A percentile compares a stretch with the other conserved stretches of the same genome.
Evolutionary conservation across 2,329 filamentous ascomycete species (phyloP).

Genomic region (Botrytis sinoallii): DNA sequence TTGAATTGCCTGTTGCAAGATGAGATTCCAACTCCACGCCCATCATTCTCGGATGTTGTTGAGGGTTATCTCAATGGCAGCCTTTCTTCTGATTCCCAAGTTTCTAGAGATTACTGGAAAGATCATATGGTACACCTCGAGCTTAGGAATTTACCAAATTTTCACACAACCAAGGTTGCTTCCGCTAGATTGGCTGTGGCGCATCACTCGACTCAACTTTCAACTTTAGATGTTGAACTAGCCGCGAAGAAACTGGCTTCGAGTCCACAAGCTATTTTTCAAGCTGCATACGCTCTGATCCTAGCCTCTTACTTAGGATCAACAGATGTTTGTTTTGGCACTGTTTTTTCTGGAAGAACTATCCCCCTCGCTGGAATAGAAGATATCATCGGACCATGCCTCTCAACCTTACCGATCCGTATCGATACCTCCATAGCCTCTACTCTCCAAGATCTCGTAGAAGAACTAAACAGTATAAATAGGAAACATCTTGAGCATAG

Average conservation of each 20-base stretch:
- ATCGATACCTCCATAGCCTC: conserved; percentile 52
- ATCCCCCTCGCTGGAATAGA: conserved; percentile 70
- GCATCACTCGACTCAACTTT: conserved; percentile 37
- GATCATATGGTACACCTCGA: conserved; percentile 58
- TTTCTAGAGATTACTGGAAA: conserved; percentile 65
- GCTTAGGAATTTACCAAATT: conserved; percentile 55
- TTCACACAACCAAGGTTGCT: conserved; percentile 43
- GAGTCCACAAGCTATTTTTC: conserved; percentile 70
- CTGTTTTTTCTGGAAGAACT: conserved; percentile 78
- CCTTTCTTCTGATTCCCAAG: conserved; percentile 38
- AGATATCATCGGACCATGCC: conserved; percentile 73
- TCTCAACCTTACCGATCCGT: conserved; percentile 72
- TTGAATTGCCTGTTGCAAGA: conserved; percentile 48
- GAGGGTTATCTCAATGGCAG: conserved; percentile 44
- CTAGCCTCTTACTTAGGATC: conserved; percentile 62
- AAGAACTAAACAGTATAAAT: conserved; percentile 62
- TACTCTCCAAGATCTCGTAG: conserved; percentile 59
- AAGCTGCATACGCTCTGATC: conserved; percentile 66
- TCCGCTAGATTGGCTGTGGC: conserved; percentile 34
- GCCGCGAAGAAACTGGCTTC: conserved; percentile 29
- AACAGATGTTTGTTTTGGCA: conserved; percentile 69
- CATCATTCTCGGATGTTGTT: conserved; percentile 60
- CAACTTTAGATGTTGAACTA: conserved; percentile 29
- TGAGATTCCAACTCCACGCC: conserved; percentile 39
- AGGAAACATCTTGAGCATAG: conserved; percentile 63